These are phyloP conservation scores for Trifolium fragiferum DNA, from an alignment of 306 rosid genomes.

Conservation along the genomic window DNA sequence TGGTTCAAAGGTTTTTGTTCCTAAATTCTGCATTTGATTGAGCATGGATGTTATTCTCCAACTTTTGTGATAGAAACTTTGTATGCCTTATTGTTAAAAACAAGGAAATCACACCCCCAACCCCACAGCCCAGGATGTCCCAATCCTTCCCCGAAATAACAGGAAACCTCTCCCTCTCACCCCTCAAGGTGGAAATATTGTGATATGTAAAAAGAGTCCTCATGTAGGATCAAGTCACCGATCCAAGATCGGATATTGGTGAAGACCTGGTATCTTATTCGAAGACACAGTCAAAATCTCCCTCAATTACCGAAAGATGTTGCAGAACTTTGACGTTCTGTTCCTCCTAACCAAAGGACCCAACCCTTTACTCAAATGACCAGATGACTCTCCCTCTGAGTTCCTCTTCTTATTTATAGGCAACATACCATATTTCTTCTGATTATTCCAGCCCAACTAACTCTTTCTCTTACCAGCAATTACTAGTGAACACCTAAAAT, in stretches of 20 bases:
- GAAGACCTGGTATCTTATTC: too few species aligned
- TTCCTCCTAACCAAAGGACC: background rate
- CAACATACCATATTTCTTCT: background rate
- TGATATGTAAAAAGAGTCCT: too few species aligned
- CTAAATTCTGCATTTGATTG: conserved; percentile 20
- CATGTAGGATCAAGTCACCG: too few species aligned
- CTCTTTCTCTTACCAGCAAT: background rate
- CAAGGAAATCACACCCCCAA: background rate
- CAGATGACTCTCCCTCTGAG: background rate
- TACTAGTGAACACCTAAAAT: background rate
- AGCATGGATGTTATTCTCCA: background rate
- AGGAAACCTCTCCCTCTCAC: background rate
- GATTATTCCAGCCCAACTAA: background rate
- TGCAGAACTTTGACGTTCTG: background rate
- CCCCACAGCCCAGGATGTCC: too few species aligned
- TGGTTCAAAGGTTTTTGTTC: conserved; percentile 11
- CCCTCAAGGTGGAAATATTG: too few species aligned
- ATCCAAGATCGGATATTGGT: too few species aligned
- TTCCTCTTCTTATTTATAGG: background rate
- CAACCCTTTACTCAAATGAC: background rate
- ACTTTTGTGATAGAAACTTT: background rate
- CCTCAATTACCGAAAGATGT: background rate
- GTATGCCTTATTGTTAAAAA: background rate
- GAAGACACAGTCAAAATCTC: too few species aligned
- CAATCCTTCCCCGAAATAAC: background rate